Base-by-base conservation (phyloP, 352 stramenopile genomes). In the Sclerospora graminicola region DNA sequence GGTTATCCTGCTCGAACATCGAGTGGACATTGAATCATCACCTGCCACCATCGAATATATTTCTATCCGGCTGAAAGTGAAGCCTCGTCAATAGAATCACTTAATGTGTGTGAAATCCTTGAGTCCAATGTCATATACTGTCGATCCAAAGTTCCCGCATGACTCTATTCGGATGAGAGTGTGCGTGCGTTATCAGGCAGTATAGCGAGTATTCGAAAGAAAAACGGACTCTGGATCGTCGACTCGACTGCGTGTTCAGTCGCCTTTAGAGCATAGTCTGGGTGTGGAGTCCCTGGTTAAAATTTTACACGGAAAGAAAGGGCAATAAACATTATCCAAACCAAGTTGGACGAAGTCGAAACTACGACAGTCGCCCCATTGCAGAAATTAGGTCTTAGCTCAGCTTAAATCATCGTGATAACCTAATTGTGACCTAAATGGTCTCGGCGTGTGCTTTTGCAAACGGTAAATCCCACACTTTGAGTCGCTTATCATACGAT, bases 401-500 rank as follows among this genome's bases (percentile, higher is more conserved):
- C 59, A 82, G 39, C 39, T 84, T 35, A 64, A 51, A 31, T 48
- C 51, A 33, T 66, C 61, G 15, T 33, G 18, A 19, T 23, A 34
- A 6, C 16, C 21, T n/a, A 39, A n/a, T 13, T 13, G 14, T 48
- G 38, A 19, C 19, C 48, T 52, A 56, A 23, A 53, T 54, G 28
- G 39, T 18, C 37, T 53, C 51, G 14, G 41, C 33, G 5, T 32
- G 19, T 40, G 45, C 7, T 18, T 51, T 60, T 0, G 39, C 13
- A 28, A 67, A 37, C 5, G 48, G 33, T 10, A 52, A 48, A 32
- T 65, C 45, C 77, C 77, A 92, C 13, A 82, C 46, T 38, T 88
- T 88, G 37, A 89, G 38, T 9, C 61, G 45, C 42, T 87, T 89
- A 54, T 92, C 80, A 41, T 89, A 92, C 8, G 80, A 92, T 4